Evolutionary conservation across 1,284 basidiomycete genomes (phyloP), one percentile per base, ranked within the genome.

Genomic region (Puccinia horiana): DNA sequence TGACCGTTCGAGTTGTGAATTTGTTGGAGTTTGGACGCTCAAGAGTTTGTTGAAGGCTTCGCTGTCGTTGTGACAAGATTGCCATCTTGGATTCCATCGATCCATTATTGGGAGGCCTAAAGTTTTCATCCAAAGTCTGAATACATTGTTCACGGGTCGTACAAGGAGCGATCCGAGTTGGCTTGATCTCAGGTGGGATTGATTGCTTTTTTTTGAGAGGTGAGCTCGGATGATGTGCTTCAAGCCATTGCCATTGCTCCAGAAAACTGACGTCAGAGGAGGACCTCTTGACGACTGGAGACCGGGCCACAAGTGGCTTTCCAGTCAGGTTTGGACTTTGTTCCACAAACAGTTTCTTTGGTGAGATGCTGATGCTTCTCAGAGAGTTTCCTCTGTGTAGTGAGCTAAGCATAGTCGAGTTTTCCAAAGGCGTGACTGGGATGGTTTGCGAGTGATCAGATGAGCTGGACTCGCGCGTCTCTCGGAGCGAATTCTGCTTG

Each of bases 191-290:
- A 3, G 20, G 12, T 58, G 49, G 37, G n/a, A 32, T 76, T 11
- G 54, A 52, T 14, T 26, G 42, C 12, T 76, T 58, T 61, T 76
- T 52, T 32, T 76, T 74, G 0, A n/a, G 42, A 37, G 52, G 37
- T 35, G 52, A 37, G 74, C 23, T 44, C 8, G 76, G 37, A 44
- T 73, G 65, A 40, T 56, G 74, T 16, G 78, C 49, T 58, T 80
- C 78, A 20, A 80, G 67, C 78, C 78, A 80, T 56, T 80, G 78
- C 78, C 78, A 80, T 26, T 80, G 65, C 35, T 80, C 54, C 1
- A 80, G 56, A 37, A 70, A 47, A 35, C 16, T 72, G 23, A 58
- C n/a, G 35, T 80, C 78, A n/a, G 67, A 80, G 20, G 78, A 80
- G 4, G 67, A 80, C 52, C 78, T 37, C 29, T 70, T 56, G 49